phyloP scores from a whole-genome alignment of 2,329 filamentous ascomycete species.

The Zasmidium angulare region DNA sequence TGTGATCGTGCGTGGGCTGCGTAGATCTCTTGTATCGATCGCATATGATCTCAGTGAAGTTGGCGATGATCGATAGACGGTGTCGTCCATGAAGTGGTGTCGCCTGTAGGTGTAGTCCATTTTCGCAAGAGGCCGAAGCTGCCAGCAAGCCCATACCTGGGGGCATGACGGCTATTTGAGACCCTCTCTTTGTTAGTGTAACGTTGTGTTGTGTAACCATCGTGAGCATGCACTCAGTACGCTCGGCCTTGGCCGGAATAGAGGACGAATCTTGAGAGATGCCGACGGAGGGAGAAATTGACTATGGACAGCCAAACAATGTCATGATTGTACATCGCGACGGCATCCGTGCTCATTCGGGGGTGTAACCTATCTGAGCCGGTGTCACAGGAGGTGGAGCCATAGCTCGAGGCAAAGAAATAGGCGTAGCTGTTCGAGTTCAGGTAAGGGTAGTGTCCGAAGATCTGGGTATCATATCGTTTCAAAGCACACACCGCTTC shows the following conservation, averaged over 20 bases:
- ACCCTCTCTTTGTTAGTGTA: background rate
- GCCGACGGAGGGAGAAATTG: background rate
- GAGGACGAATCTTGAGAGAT: background rate
- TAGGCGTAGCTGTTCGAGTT: no score
- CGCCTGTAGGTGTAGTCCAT: background rate
- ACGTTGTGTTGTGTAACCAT: background rate
- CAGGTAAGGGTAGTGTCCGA: no score
- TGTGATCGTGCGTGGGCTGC: background rate
- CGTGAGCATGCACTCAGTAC: background rate
- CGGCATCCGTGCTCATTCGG: no score
- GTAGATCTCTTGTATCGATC: background rate
- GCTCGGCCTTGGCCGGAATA: background rate
- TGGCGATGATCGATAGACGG: constrained; percentile 18
- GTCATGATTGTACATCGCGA: background rate
- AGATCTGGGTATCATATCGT: no score
- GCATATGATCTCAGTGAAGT: constrained; percentile 2
- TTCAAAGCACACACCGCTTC: no score
- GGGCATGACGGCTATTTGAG: background rate
- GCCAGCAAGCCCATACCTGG: background rate
- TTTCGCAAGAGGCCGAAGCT: background rate
- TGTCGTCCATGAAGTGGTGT: constrained; percentile 22
- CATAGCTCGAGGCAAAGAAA: background rate
- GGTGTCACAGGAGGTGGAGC: background rate
- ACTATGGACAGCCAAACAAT: background rate
- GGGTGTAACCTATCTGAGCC: background rate